phyloP scores from a whole-genome alignment of 1,139 yeast genomes.

The Blastobotrys raffinosifermentans region DNA sequence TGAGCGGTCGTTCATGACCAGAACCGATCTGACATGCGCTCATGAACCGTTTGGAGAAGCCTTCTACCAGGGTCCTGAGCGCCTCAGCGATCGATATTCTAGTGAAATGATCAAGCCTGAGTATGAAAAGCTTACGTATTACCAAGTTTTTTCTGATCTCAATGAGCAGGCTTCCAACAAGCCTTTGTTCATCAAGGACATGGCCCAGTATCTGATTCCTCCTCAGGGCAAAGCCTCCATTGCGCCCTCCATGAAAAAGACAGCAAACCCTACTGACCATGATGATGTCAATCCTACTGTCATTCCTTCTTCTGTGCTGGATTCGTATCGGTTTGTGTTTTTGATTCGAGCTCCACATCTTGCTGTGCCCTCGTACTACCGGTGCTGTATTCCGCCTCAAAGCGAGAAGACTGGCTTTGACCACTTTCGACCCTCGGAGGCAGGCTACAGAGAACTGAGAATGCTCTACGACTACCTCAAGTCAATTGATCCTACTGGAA shows the following conservation, averaged over 20 bases:
- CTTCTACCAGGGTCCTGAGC: slow-evolving; percentile 27
- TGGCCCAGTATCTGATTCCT: slow-evolving; percentile 29
- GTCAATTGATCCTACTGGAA: slow-evolving; percentile 7
- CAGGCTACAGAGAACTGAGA: slow-evolving; percentile 28
- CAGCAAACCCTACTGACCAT: slow-evolving; percentile 3
- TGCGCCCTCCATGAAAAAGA: slow-evolving; percentile 21
- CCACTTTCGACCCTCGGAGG: slow-evolving; percentile 23
- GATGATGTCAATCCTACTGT: slow-evolving; percentile 19
- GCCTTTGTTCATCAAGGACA: slow-evolving; percentile 25
- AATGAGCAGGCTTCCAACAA: slow-evolving; percentile 7
- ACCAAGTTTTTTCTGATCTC: slow-evolving; percentile 17
- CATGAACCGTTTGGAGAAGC: slow-evolving; percentile 30
- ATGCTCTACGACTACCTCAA: slow-evolving; percentile 24
- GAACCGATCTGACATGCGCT: slow-evolving; percentile 21
- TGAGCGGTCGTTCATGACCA: slow-evolving; percentile 26
- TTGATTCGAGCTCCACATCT: slow-evolving; percentile 28
- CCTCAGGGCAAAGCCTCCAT: slow-evolving; percentile 15
- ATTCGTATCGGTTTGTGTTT: slow-evolving; percentile 21
- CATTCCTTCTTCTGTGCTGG: slow-evolving; percentile 18
- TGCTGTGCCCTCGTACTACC: slow-evolving; percentile 28
- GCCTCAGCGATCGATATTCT: slow-evolving; percentile 22
- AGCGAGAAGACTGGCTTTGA: slow-evolving; percentile 26
- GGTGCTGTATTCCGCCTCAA: slow-evolving; percentile 28
- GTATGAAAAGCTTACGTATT: slow-evolving; percentile 17
- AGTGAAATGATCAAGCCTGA: slow-evolving; percentile 12